Evolutionary conservation across 257 asterid genomes (phyloP).

Genomic region (Primulina huaijiensis): DNA sequence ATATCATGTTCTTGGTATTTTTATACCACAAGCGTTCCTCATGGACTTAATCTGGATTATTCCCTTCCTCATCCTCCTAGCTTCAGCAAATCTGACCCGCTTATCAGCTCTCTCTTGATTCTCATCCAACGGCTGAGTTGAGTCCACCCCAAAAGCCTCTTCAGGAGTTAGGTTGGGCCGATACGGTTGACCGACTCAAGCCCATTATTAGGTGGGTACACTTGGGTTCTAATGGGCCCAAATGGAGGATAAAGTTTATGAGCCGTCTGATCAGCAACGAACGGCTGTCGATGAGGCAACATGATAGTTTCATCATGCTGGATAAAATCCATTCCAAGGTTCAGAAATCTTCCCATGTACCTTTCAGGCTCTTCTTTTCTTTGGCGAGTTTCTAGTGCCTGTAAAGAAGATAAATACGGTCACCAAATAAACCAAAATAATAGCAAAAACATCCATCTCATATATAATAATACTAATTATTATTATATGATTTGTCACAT

Average conservation of each 20-base stretch:
- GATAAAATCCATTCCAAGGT: conserved; percentile 5
- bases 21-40: conserved; percentile 28
- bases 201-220: conserved; percentile 26
- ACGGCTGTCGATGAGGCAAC: conserved; percentile 24
- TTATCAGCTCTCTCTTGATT: conserved; percentile 20
- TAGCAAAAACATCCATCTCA: background rate
- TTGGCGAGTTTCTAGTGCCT: conserved; percentile 25
- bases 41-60: conserved; percentile 34
- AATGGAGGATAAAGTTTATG: conserved; percentile 16
- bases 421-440: conserved; percentile 1
- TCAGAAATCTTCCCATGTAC: conserved; percentile 8
- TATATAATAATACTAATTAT: too few species aligned
- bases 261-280: conserved; percentile 30
- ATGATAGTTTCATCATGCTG: background rate
- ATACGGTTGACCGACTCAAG: conserved; percentile 19
- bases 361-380: conserved; percentile 18
- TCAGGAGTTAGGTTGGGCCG: conserved; percentile 39
- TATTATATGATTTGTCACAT: background rate
- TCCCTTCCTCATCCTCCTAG: conserved; percentile 54
- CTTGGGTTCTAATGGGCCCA: conserved; percentile 27
- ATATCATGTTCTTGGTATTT: conserved; percentile 18
- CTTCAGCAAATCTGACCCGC: conserved; percentile 52
- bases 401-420: background rate
- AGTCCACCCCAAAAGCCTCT: conserved; percentile 25
- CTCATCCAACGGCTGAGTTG: conserved; percentile 37